Evolutionary conservation across 768 basidiomycete genomes (phyloP), one percentile per base, ranked within the genome.

Genomic region (Lanmaoa rubissima): DNA sequence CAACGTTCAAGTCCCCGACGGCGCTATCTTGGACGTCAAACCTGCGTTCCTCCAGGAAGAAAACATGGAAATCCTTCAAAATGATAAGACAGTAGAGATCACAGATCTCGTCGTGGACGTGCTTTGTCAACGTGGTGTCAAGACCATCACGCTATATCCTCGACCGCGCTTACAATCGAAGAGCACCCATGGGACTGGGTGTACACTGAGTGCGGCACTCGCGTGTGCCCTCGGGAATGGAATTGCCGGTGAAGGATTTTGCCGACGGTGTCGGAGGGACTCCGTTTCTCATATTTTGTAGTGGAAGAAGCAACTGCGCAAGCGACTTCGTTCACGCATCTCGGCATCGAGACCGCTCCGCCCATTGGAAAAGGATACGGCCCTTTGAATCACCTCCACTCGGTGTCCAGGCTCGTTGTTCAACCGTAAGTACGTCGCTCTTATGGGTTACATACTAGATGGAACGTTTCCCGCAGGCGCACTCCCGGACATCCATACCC

Each of bases 161-260:
- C 79, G 83, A 8, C 85, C 88, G 2, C 75, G 82, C 14, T 73
- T 92, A 21, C 75, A 86, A 14, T 84, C 89, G 7, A 79, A 73
- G 35, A 91, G 78, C 61, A 97, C 94, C 0, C 94, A 96, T 66
- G 94, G 94, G 1, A 97, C 94, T 0, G 94, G 94, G 2, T 97
- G 94, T 69, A 97, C 94, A 0, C 76, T 97, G n/a, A 87, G 86
- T 45, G 86, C 94, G 0, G 90, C 92, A 0, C 79, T 96, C 17
- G 86, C 87, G 2, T 85, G 84, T 53, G 77, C 78, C 6, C 74
- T 94, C 16, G 87, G 82, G 3, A 44, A 85, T 83, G 55, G 61
- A 58, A 10, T 48, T 59, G n/a, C 57, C 77, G 79, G 49, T 66
- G 80, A 79, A 38, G 34, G 58, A 61, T n/a, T 11, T 59, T 28